Base-by-base conservation (phyloP, 805 yeast species). In the Ogataea pilisensis region DNA sequence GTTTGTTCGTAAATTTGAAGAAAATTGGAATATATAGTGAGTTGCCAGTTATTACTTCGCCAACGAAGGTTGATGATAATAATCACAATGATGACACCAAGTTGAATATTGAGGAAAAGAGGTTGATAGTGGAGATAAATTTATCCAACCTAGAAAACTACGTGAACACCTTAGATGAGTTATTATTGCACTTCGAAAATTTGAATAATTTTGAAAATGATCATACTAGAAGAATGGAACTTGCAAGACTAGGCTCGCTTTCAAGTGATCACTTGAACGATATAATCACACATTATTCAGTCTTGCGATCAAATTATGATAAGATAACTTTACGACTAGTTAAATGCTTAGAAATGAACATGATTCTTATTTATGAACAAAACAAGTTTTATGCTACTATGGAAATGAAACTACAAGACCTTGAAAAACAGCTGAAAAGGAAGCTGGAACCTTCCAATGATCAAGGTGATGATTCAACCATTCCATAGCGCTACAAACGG, bases 351-450 rank as follows among this genome's bases (percentile, higher is more conserved):
- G 54, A 55, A 34, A 20, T 32, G 7, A 48, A 48, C 32, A 21
- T 56, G 35, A 24, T 53, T 18, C 41, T 39, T 14, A 37, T 47
- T 14, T 49, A 46, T 29, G 52, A 56, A 25, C 49, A 53, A 28
- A 43, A 45, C n/a, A 31, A 39, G 14, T 44, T 44, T 33, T 45
- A 44, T 21, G 8, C 37, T 18, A 38, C 34, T 22, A 39, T 43
- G 12, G 46, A 51, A 32, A 37, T 38, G 5, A 36, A 25, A 21
- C 18, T 45, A 24, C 36, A 40, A 5, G 21, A 24, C 4, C 19
- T 31, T 3, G 35, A 33, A 13, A 17, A 7, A n/a, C n/a, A 17
- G 7, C 8, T 34, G 13, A 17, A 24, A 16, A 13, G 11, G 14
- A 25, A 31, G 7, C 6, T 18, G 18, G 29, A 20, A 9, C 22